Evolutionary conservation across 2,329 filamentous ascomycete species (phyloP), one percentile per base, ranked within the genome.

Genomic region (Diaporthe citri): DNA sequence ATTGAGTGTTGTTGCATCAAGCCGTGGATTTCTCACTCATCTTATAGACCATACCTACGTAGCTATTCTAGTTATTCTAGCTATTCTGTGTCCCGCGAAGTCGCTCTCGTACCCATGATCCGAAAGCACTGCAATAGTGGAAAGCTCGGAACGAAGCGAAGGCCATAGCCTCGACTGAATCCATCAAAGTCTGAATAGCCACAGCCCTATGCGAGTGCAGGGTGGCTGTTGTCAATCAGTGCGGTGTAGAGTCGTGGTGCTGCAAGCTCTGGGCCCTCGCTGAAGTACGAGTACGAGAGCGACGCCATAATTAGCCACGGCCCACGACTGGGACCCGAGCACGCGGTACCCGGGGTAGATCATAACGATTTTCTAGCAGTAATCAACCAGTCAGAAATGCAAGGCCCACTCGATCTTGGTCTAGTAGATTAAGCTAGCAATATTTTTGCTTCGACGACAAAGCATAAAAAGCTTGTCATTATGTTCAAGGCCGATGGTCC

Each of bases 21-120:
- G 20, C 25, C 25, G 60, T 48, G 60, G 60, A 51, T n/a, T 51
- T n/a, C 8, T 34, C 9, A n/a, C 51, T 46, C 60, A 66, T 66
- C 41, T 66, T 66, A 66, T 66, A 66, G 17, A 51, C 60, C 43
- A 48, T 36, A 31, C 7, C 43, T 36, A 48, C 28, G 4, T 51
- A 51, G 28, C 9, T 66, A 17, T 34, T n/a, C 41, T 36, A 48
- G 20, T 66, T n/a, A n/a, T n/a, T n/a, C n/a, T 51, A 51, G 28
- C 9, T 66, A 10, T 34, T n/a, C 43, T 66, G 34, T 28, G 22
- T 25, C 22, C 22, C 13, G n/a, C n/a, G 36, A 60, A 41, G 57
- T 66, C 43, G 60, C 60, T 66, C 43, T 66, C 60, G 60, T 51
- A 66, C 60, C 28, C n/a, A 2, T 48, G 20, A 48, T 36, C n/a